These are phyloP conservation scores for Trichoderma harzianum DNA, from an alignment of 2,329 filamentous ascomycete species.

Conservation along the genomic window DNA sequence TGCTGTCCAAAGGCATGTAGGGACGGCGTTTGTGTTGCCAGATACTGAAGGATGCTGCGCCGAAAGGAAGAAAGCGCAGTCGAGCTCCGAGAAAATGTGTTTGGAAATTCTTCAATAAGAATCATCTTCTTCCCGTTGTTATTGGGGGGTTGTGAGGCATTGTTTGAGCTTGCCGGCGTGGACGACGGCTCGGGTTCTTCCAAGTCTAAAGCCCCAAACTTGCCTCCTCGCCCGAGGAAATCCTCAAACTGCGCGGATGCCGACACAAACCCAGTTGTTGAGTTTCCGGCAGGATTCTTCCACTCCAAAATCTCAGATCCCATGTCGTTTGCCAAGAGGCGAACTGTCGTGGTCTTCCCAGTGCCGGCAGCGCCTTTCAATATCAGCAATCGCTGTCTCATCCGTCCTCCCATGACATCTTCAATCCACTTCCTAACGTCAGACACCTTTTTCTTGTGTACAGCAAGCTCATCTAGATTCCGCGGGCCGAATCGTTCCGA, in stretches of 20 bases:
- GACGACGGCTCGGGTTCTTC: conserved; percentile 30
- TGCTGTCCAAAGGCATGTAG: conserved; percentile 45
- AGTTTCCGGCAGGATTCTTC: conserved; percentile 72
- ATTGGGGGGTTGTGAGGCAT: conserved; percentile 18
- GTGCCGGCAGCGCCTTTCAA: conserved; percentile 88
- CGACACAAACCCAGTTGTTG: conserved; percentile 62
- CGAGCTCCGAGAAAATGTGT: conserved; percentile 66
- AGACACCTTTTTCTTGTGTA: conserved; percentile 89
- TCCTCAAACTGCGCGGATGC: conserved; percentile 83
- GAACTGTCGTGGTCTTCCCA: conserved; percentile 86
- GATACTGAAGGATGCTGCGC: conserved; percentile 68
- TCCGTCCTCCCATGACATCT: conserved; percentile 62
- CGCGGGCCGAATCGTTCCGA: conserved; percentile 76
- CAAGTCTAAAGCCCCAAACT: conserved; percentile 68
- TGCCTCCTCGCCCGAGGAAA: conserved; percentile 77
- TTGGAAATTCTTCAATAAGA: conserved; percentile 78
- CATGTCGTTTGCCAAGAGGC: conserved; percentile 73
- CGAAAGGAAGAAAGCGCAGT: conserved; percentile 68
- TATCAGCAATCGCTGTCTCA: conserved; percentile 71
- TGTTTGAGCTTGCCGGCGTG: conserved; percentile 24
- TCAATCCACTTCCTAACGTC: conserved; percentile 84
- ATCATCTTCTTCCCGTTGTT: conserved; percentile 52
- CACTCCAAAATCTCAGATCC: conserved; percentile 79
- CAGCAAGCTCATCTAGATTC: conserved; percentile 78
- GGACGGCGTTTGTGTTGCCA: conserved; percentile 64